phyloP scores from a whole-genome alignment of 768 basidiomycete genomes.

The Rhodosporidiobolus odoratus region DNA sequence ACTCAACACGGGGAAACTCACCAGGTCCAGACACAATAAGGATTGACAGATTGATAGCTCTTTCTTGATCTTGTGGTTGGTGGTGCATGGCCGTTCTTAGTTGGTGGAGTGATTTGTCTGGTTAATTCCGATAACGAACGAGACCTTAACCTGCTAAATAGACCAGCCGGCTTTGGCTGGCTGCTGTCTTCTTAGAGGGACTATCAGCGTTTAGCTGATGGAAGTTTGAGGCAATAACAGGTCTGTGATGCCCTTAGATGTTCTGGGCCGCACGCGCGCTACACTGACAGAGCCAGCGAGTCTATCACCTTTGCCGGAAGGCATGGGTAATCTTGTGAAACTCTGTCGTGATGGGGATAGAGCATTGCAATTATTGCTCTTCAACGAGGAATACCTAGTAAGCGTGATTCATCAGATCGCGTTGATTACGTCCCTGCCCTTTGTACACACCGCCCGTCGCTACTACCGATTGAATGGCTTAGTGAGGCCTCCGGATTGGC shows the following conservation, averaged over 20 bases:
- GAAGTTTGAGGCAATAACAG: slow-evolving; percentile 88
- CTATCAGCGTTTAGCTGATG: slow-evolving; percentile 72
- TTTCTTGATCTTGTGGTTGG: slow-evolving; percentile 80
- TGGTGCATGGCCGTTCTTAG: slow-evolving; percentile 86
- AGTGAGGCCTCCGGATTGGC: too few species aligned
- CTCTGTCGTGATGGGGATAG: slow-evolving; percentile 77
- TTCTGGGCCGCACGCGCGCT: slow-evolving; percentile 81
- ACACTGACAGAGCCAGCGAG: slow-evolving; percentile 86
- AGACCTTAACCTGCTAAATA: slow-evolving; percentile 93
- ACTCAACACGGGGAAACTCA: slow-evolving; percentile 77
- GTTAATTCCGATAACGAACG: slow-evolving; percentile 93
- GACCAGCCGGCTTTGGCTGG: slow-evolving; percentile 69
- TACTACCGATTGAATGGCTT: too few species aligned
- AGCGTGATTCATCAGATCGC: too few species aligned
- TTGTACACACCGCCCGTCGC: too few species aligned
- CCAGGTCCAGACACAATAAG: slow-evolving; percentile 72
- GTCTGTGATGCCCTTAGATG: slow-evolving; percentile 87
- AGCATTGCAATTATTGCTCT: too few species aligned
- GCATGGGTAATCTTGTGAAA: slow-evolving; percentile 72
- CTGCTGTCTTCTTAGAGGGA: slow-evolving; percentile 77
- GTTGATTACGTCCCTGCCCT: too few species aligned
- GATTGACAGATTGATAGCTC: slow-evolving; percentile 77
- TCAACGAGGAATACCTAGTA: too few species aligned
- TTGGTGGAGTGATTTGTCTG: slow-evolving; percentile 93
- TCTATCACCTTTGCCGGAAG: slow-evolving; percentile 70